Base-by-base conservation (phyloP, 768 basidiomycete species). In the Mycena vitilis region DNA sequence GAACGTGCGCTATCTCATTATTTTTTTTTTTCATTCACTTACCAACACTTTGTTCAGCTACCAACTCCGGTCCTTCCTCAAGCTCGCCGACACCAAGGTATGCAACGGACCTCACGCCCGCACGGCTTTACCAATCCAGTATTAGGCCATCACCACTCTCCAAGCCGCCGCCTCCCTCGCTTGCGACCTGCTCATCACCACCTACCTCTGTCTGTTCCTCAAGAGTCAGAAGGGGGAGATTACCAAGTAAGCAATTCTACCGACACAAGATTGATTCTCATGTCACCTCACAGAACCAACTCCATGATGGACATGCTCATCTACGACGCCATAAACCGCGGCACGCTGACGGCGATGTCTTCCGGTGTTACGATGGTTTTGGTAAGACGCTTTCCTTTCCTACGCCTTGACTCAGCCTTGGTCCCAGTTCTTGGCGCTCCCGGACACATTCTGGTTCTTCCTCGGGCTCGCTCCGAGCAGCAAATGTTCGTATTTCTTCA, bases 61-160 rank as follows among this genome's bases (percentile, higher is more conserved):
- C 23, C 12, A 63, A 9, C 54, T 68, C 12, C 60, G 66, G 10
- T 63, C 61, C 30, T 68, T 34, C 42, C 37, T 59, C 22, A 63
- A 68, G 48, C 55, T 68, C 45, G 60, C 20, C 23, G 53, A 61
- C 20, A 68, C 66, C 7, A 68, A 68, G 66, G 65, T 60, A 36
- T 36, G 57, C n/a, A 30, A 30, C 30, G 30, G 30, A 30, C 30
- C 2, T 20, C 15, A 4, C 40, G 10, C 16, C 4, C 12, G 40
- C 40, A 42, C 40, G 16, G 16, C 10, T 42, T 42, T 4, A 51
- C 11, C 22, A 1, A 23, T 23, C 22, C 11, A 25, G 22, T 7
- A 10, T 25, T 16, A 51, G 49, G 4, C 23, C 25, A 23, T 51
- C 10, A 25, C 49, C 22, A 51, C 49, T 10, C 22, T 51, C 4